These are phyloP conservation scores for Jatropha podagrica DNA, from an alignment of 441 rosid species.

Conservation along the genomic window DNA sequence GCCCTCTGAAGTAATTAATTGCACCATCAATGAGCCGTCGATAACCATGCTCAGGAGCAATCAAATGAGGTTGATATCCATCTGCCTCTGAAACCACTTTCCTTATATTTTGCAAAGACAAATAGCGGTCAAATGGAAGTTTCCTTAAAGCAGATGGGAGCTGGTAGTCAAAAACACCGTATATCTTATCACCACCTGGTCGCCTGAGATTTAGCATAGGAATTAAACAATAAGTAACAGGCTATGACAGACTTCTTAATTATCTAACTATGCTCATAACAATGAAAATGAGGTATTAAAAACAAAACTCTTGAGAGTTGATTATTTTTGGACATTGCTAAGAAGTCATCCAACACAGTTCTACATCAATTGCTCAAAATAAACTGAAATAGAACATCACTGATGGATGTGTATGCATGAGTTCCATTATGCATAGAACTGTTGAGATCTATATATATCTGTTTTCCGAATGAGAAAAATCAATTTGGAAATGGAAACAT, in stretches of 20 bases:
- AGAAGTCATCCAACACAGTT: background rate
- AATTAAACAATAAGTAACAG: slow-evolving; percentile 5
- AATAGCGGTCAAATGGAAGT: slow-evolving; percentile 58
- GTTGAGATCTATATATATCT: background rate
- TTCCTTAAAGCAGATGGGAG: slow-evolving; percentile 64
- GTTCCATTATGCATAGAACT: background rate
- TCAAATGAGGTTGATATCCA: slow-evolving; percentile 68
- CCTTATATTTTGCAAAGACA: slow-evolving; percentile 55
- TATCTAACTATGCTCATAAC: background rate
- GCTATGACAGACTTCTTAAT: background rate
- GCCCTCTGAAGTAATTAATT: slow-evolving; percentile 54
- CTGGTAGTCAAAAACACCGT: slow-evolving; percentile 62
- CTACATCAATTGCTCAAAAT: background rate
- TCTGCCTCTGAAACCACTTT: slow-evolving; percentile 65
- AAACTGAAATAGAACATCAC: background rate
- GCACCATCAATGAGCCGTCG: slow-evolving; percentile 60
- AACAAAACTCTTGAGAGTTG: background rate
- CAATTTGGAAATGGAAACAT: background rate
- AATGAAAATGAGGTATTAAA: background rate
- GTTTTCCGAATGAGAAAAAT: background rate
- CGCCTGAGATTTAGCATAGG: slow-evolving; percentile 41
- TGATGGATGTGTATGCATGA: slow-evolving; percentile 2
- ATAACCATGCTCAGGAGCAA: slow-evolving; percentile 71
- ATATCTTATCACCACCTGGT: slow-evolving; percentile 71
- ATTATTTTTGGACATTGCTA: background rate